phyloP scores from a whole-genome alignment of 305 asterid species.

The Fraxinus nigra region DNA sequence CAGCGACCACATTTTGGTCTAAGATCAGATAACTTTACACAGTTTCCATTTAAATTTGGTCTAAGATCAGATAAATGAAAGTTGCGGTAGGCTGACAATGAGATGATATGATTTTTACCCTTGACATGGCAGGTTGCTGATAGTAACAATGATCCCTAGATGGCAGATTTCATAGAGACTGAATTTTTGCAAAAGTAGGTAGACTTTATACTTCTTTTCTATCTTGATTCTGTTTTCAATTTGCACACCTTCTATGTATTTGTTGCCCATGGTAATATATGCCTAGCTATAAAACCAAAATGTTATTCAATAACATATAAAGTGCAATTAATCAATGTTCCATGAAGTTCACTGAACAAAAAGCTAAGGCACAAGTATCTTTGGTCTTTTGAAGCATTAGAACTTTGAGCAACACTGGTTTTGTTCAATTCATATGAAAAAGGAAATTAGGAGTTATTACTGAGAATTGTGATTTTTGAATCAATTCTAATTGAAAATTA shows the following conservation, averaged over 20 bases:
- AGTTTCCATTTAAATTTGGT: background rate
- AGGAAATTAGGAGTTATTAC: no score
- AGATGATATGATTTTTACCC: background rate
- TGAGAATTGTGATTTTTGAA: no score
- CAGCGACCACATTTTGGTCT: no score
- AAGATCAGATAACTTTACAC: background rate
- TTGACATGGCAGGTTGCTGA: slow-evolving; percentile 57
- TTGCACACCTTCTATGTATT: background rate
- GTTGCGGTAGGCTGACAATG: background rate
- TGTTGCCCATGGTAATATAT: background rate
- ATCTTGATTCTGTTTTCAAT: background rate
- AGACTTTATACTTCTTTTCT: background rate
- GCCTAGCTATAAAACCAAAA: background rate
- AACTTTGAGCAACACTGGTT: no score
- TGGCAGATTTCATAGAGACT: slow-evolving; percentile 71
- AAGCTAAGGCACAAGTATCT: no score
- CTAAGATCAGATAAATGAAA: background rate
- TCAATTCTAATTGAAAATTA: no score
- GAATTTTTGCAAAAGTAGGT: slow-evolving; percentile 79
- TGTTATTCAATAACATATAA: no score
- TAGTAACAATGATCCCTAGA: slow-evolving; percentile 54
- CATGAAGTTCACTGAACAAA: no score
- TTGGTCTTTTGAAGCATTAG: no score
- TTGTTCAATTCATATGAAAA: no score
- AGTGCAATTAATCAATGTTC: no score